These are phyloP conservation scores for Hypoxylon lienhwacheense DNA, from an alignment of 495 filamentous ascomycete genomes.

Conservation along the genomic window DNA sequence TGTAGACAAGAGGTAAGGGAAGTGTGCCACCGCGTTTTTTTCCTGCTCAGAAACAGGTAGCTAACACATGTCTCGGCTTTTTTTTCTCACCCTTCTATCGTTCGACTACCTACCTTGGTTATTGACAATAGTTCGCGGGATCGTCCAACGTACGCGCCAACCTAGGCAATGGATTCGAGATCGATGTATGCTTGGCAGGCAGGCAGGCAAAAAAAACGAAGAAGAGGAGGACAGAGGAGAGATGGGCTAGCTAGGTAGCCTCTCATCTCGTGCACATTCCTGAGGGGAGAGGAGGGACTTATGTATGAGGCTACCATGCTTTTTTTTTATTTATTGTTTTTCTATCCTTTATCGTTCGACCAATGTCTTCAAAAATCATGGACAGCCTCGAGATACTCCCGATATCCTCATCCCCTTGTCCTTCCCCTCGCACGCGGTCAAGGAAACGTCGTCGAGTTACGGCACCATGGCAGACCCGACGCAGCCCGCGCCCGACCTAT, in stretches of 20 bases:
- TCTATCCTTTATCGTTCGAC: conserved; percentile 19
- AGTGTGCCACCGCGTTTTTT: too few relatives aligned
- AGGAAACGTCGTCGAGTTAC: conserved; percentile 34
- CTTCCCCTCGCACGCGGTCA: not conserved
- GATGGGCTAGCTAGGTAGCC: too few relatives aligned
- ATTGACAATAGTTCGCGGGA: conserved; percentile 31
- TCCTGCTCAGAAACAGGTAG: conserved; percentile 20
- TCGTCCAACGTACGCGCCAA: conserved; percentile 15
- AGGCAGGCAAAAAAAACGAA: not conserved
- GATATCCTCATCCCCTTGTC: not conserved
- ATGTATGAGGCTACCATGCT: too few relatives aligned
- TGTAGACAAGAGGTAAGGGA: too few relatives aligned
- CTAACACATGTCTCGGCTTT: conserved; percentile 19
- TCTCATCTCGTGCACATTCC: too few relatives aligned
- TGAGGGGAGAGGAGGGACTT: too few relatives aligned
- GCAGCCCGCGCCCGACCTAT: conserved; percentile 17
- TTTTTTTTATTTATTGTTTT: too few relatives aligned
- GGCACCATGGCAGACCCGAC: conserved; percentile 17
- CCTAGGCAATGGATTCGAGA: conserved; percentile 12
- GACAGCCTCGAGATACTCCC: not conserved
- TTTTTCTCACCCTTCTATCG: conserved; percentile 10
- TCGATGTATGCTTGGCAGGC: conserved; percentile 17
- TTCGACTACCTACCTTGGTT: conserved; percentile 4
- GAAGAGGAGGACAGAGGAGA: too few relatives aligned
- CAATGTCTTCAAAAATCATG: conserved; percentile 19